A percentile compares a stretch with the other conserved stretches of the same genome.
Conservation (phyloP, 805 yeast species). For the Teunomyces lycoperdinae region DNA sequence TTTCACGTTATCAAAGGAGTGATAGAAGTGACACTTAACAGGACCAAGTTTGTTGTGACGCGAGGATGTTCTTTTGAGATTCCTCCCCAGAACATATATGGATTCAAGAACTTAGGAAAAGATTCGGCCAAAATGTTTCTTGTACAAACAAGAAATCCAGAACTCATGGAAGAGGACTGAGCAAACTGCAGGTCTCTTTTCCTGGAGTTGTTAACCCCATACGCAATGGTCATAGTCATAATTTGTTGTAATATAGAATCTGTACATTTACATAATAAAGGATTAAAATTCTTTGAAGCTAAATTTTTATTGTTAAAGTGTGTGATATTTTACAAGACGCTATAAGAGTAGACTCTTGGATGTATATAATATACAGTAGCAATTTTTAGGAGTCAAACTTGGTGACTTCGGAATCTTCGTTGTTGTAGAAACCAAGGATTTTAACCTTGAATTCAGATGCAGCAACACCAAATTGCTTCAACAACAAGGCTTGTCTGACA, state of each 20-base stretch:
- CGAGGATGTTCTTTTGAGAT: conserved; percentile 78
- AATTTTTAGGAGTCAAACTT: conserved; percentile 14
- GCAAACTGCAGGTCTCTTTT: too few species aligned
- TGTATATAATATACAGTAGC: conserved; percentile 2
- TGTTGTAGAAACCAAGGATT: conserved; percentile 74
- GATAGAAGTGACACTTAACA: conserved; percentile 63
- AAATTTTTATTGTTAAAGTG: neutral
- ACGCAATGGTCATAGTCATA: neutral
- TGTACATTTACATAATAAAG: neutral
- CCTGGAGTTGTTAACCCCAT: neutral
- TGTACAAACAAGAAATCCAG: conserved; percentile 56
- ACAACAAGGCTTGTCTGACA: conserved; percentile 84
- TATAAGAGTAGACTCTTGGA: conserved; percentile 1
- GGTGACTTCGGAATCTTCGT: conserved; percentile 42
- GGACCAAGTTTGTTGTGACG: conserved; percentile 56
- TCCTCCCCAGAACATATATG: conserved; percentile 74
- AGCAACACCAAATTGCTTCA: conserved; percentile 95
- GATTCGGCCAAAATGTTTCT: conserved; percentile 65
- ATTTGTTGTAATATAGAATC: neutral
- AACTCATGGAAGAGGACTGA: conserved; percentile 4
- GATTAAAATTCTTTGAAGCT: neutral
- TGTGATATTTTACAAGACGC: conserved; percentile 1
- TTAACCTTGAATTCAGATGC: conserved; percentile 86
- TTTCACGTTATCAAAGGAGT: conserved; percentile 74
- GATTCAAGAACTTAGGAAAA: conserved; percentile 61